Percentiles rank a stretch among this genome's conserved stretches.
phyloP scores from a whole-genome alignment of 345 rosid genomes.

The Nasturtium officinale region DNA sequence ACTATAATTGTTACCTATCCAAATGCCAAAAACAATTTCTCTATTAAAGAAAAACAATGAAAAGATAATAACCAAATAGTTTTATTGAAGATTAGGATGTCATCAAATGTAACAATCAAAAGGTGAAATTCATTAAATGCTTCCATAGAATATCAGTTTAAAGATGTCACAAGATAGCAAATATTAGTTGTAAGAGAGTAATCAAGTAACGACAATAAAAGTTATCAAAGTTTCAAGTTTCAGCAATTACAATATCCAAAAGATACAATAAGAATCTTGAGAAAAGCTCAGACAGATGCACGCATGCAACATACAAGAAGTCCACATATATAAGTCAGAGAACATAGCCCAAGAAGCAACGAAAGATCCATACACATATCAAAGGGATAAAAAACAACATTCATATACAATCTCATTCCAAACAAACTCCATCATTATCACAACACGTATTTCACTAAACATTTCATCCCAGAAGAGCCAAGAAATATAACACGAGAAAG shows the following conservation, averaged over 20 bases:
- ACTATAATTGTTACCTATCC: neutral
- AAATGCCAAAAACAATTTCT: neutral
- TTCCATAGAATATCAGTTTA: neutral
- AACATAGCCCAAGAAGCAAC: neutral
- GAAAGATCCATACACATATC: slow-evolving; percentile 14
- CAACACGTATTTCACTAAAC: neutral
- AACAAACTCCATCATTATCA: neutral
- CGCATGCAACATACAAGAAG: slow-evolving; percentile 9
- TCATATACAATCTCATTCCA: slow-evolving; percentile 4
- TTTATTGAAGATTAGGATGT: neutral
- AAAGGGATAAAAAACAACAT: neutral
- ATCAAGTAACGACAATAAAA: neutral
- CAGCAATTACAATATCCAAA: neutral
- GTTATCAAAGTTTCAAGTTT: neutral
- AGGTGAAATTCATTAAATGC: neutral
- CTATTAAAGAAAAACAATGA: neutral
- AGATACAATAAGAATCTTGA: neutral
- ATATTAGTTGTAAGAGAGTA: neutral
- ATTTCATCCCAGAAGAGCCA: neutral
- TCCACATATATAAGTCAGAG: neutral
- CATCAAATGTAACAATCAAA: slow-evolving; percentile 24
- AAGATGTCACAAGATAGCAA: neutral
- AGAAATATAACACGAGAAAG: neutral
- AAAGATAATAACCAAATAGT: slow-evolving; percentile 9
- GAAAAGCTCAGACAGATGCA: slow-evolving; percentile 4